phyloP scores from a whole-genome alignment of 208 protist genomes.

The Acanthamoeba triangularis region DNA sequence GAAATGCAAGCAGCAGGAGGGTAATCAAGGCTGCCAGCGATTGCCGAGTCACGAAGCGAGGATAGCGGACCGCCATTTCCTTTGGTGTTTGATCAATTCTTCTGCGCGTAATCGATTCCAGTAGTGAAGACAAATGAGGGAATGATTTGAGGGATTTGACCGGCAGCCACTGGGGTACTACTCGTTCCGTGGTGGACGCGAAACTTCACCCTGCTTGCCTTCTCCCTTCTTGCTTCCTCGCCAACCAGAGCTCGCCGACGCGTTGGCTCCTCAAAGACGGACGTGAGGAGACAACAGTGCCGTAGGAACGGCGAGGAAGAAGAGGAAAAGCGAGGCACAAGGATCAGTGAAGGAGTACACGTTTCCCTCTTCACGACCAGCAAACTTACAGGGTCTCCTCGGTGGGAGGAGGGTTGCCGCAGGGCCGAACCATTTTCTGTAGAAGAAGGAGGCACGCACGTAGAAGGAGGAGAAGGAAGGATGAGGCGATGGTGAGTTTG shows the following conservation, averaged over 20 bases:
- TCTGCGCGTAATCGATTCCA: background rate
- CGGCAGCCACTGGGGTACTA: background rate
- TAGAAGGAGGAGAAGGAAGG: background rate
- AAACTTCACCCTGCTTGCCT: background rate
- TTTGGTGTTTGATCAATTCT: background rate
- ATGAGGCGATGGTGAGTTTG: background rate
- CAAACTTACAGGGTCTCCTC: background rate
- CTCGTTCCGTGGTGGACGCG: background rate
- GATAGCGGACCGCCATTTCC: background rate
- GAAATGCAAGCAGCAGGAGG: background rate
- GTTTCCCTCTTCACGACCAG: background rate
- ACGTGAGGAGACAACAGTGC: background rate
- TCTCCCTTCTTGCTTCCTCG: background rate
- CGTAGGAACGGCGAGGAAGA: too few relatives aligned
- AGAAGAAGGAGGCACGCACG: too few relatives aligned
- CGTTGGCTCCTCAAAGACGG: background rate
- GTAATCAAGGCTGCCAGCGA: background rate
- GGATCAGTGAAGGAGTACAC: background rate
- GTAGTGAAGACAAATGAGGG: background rate
- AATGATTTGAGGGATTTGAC: too few relatives aligned
- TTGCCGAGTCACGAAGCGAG: constrained; percentile 9
- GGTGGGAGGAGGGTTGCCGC: constrained; percentile 18
- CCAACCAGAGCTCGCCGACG: background rate
- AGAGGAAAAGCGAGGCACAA: background rate
- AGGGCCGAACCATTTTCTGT: constrained; percentile 58